These are phyloP conservation scores for Backusella circina DNA, from an alignment of 192 early-diverging fungal species.

Conservation along the genomic window DNA sequence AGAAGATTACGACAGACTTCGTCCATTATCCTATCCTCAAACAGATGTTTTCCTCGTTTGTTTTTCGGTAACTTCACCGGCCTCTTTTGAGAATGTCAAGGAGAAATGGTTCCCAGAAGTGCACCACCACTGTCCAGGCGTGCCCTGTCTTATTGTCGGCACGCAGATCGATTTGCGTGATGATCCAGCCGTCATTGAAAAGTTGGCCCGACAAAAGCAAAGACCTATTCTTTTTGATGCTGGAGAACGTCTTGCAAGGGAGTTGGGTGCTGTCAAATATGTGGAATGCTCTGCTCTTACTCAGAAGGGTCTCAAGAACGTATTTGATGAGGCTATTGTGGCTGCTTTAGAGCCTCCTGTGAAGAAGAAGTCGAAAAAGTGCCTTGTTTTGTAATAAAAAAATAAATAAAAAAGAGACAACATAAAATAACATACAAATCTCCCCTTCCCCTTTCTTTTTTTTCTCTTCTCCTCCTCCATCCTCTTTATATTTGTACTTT, in stretches of 20 bases:
- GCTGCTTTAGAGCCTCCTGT: slow-evolving; percentile 91
- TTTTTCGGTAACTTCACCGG: slow-evolving; percentile 88
- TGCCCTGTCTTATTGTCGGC: slow-evolving; percentile 93
- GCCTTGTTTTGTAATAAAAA: slow-evolving; percentile 64
- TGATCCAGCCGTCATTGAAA: slow-evolving; percentile 73
- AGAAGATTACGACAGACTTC: slow-evolving; percentile 93
- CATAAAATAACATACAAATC: background rate
- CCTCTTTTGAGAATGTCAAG: slow-evolving; percentile 93
- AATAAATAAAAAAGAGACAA: background rate
- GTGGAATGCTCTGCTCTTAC: slow-evolving; percentile 91
- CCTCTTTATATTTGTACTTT: background rate
- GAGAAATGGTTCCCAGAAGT: slow-evolving; percentile 98
- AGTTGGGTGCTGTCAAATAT: slow-evolving; percentile 88
- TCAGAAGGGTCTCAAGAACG: slow-evolving; percentile 92
- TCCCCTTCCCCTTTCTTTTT: background rate
- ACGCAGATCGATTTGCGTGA: slow-evolving; percentile 88
- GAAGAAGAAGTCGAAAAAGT: slow-evolving; percentile 76
- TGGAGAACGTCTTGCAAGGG: slow-evolving; percentile 79
- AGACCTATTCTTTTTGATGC: slow-evolving; percentile 75
- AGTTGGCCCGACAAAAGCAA: slow-evolving; percentile 78
- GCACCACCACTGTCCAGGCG: slow-evolving; percentile 93
- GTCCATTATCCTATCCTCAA: slow-evolving; percentile 92
- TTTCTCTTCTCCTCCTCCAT: background rate
- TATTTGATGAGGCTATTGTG: slow-evolving; percentile 94
- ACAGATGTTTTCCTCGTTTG: slow-evolving; percentile 95